Evolutionary conservation across 768 basidiomycete genomes (phyloP).

Genomic region (Hygrophorus pudorinus): DNA sequence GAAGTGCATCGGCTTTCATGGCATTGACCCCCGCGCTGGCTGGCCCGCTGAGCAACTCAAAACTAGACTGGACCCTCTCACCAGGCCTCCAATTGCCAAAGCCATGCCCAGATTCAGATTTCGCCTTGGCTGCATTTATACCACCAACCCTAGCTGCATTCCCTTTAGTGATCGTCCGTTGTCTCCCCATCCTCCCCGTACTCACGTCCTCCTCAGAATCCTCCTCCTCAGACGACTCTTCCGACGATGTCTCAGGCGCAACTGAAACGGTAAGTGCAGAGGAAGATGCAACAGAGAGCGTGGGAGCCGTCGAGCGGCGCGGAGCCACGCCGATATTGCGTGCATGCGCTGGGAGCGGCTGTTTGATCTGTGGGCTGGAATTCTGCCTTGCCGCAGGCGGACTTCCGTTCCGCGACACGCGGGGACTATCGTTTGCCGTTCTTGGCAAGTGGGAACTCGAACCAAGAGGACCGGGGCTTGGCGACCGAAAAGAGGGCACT

Average conservation of each 20-base stretch:
- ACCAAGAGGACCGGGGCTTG: conserved; percentile 16
- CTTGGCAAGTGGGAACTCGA: too few species aligned
- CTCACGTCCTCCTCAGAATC: conserved; percentile 17
- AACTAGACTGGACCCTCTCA: background rate
- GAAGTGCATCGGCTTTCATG: conserved; percentile 6
- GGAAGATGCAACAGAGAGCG: too few species aligned
- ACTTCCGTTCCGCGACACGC: too few species aligned
- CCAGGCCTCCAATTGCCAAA: too few species aligned
- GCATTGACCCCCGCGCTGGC: background rate
- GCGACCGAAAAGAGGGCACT: conserved; percentile 35
- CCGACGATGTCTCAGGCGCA: conserved; percentile 13
- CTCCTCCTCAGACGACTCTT: conserved; percentile 25
- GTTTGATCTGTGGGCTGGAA: too few species aligned
- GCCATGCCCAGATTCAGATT: conserved; percentile 5
- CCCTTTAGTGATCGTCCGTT: conserved; percentile 7
- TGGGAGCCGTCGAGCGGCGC: too few species aligned
- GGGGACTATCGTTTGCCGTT: too few species aligned
- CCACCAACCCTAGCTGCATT: conserved; percentile 7
- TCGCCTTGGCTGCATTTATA: conserved; percentile 12
- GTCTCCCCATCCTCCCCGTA: background rate
- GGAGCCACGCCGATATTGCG: too few species aligned
- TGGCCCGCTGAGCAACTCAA: background rate
- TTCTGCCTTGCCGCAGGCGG: too few species aligned
- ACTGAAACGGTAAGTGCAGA: too few species aligned
- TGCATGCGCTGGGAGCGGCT: too few species aligned